Base-by-base conservation (phyloP, 768 basidiomycete genomes). In the Exsudoporus frostii region DNA sequence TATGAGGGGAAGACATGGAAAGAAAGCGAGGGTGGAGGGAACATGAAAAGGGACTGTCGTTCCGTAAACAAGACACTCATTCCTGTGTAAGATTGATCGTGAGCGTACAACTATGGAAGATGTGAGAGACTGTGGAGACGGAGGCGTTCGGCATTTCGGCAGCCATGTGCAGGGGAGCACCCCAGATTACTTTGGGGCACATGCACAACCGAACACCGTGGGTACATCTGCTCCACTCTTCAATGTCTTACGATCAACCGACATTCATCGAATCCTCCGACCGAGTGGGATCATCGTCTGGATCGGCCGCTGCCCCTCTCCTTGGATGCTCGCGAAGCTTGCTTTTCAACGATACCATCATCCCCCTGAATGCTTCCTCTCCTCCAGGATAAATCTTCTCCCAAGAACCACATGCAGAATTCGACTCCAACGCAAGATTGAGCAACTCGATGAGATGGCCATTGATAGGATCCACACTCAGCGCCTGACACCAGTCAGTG, bases 381-480 rank as follows among this genome's bases (percentile, higher is more conserved):
- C 69, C 69, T 17, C 71, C 71, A 37, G 71, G 69, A 56, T 62
- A 72, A 36, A 59, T 61, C 49, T 59, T 72, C 44, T 71, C 67
- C 67, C 68, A 67, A 24, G 71, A 62, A 22, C 62, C 57, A 50
- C 69, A 71, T 17, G 62, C 60, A n/a, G 62, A 53, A 48, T 61
- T 73, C 27, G 73, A 69, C 47, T 92, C 90, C 19, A 94, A 79
- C 3, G 91, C 90, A 50, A 88, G 78, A 58, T 91, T 90, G 37
- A 94, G 78, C 50, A 93, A 73, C 60, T 92, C 92, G 40, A 92
- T 78, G 29, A 90, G 77, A 65, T 91, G 86, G 5, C 83, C 77
- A 60, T 94, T 92, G 53, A 90, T 86, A 9, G 90, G 90, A 62
- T 92, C 88, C 56, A 92, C 76, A 62, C 87, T 87, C 45, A 94